Conservation (phyloP, 331 rosid genomes). For the Acacia concinna region DNA sequence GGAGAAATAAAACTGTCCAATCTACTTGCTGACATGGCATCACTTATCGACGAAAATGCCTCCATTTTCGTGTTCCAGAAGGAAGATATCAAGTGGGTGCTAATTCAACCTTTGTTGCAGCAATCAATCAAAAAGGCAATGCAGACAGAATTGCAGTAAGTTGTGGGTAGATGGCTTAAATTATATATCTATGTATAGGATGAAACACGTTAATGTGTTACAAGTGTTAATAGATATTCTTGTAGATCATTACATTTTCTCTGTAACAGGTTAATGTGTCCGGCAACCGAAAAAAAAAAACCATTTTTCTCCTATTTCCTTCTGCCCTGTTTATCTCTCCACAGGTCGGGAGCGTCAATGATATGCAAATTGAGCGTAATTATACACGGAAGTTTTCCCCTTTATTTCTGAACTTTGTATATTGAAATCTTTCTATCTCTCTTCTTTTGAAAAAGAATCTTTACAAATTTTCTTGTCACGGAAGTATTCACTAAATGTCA, state of each 20-base stretch:
- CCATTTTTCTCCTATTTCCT: background rate
- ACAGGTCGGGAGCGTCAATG: background rate
- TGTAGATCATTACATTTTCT: slow-evolving; percentile 2
- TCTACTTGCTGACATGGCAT: slow-evolving; percentile 2
- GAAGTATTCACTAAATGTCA: too few species aligned
- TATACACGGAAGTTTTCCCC: background rate
- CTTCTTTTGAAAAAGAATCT: background rate
- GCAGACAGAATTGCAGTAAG: slow-evolving; percentile 14
- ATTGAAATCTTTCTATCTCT: background rate
- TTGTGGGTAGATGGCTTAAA: slow-evolving; percentile 30
- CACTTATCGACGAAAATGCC: background rate
- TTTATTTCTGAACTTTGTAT: background rate
- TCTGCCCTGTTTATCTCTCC: background rate
- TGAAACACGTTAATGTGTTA: slow-evolving; percentile 19
- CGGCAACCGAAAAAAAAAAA: background rate
- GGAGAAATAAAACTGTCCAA: slow-evolving; percentile 26
- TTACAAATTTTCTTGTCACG: background rate
- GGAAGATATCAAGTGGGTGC: slow-evolving; percentile 36
- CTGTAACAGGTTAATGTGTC: background rate
- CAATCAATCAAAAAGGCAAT: background rate
- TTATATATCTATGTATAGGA: slow-evolving; percentile 46
- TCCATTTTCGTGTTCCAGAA: slow-evolving; percentile 9
- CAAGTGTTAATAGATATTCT: slow-evolving; percentile 46
- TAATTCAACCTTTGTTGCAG: slow-evolving; percentile 1
- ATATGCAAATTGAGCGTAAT: background rate